Base-by-base conservation (phyloP, 2,329 filamentous ascomycete species). In the Exophiala oligosperma region DNA sequence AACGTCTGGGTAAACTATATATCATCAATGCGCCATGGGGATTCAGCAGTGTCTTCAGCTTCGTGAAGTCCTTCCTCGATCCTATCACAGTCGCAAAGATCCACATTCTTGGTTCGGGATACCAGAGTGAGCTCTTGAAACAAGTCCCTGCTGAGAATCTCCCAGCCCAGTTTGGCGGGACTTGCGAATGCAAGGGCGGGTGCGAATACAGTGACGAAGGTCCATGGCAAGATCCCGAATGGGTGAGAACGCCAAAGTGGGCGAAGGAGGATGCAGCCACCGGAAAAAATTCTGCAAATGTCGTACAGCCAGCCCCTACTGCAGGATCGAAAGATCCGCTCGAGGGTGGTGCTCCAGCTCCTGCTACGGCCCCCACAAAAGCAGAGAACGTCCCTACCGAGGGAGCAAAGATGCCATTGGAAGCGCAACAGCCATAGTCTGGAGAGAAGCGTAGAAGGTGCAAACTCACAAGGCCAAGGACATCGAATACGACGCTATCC, bases 21-120 rank as follows among this genome's bases (percentile, higher is more conserved):
- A 80, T 99, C 69, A 97, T 99, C 86, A 99, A 99, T 78, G 91
- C 93, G 2, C 92, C 92, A 21, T 97, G 92, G 92, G 92, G 92
- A 26, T 97, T 97, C 82, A 88, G 88, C 62, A 83, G 84, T 67
- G 89, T 92, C 63, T 99, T 94, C 83, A 82, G 79, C 72, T 83
- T 95, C 57, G 84, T 97, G 76, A 97, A 95, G 83, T 86, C 87
- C 66, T 97, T 94, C 85, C 84, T 99, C 69, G 94, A 99, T 78
- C 94, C 94, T 52, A 92, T 99, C 70, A 99, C 94, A 49, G 92
- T 96, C 61, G 82, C 88, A 72, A 99, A 99, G 85, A 99, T 99
- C 72, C 86, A 96, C 77, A 87, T 99, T 57, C 82, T 97, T 40
- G 91, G 92, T 65, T 78, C 80, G 65, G 80, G 84, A 60, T 97